These are phyloP conservation scores for Claviceps pazoutovae DNA, from an alignment of 2,329 filamentous ascomycete species.

Conservation along the genomic window DNA sequence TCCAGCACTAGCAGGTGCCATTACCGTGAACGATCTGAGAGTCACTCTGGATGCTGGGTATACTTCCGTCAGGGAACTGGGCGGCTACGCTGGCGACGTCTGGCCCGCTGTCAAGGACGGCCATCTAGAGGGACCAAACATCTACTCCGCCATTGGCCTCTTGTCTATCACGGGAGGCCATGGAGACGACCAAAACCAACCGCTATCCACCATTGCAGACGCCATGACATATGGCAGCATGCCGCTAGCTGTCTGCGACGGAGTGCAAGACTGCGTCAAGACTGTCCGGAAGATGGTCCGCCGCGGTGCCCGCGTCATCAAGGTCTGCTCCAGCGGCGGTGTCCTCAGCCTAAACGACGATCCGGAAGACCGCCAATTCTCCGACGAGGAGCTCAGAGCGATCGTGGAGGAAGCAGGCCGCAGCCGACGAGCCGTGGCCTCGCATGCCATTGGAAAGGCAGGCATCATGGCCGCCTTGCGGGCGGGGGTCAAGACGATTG, in stretches of 20 bases:
- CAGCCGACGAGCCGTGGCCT: conserved; percentile 23
- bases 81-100: conserved; percentile 31
- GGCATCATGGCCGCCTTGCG: conserved; percentile 24
- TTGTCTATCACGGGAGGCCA: conserved; percentile 36
- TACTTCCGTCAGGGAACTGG: conserved; percentile 36
- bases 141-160: conserved; percentile 30
- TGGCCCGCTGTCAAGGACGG: conserved; percentile 28
- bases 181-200: conserved; percentile 24
- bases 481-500: conserved; percentile 24
- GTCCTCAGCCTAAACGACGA: conserved; percentile 26
- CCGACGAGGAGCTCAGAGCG: conserved; percentile 22
- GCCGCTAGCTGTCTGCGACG: conserved; percentile 21
- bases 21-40: conserved; percentile 17
- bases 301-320: conserved; percentile 26
- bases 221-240: conserved; percentile 21
- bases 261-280: conserved; percentile 26
- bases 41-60: conserved; percentile 30
- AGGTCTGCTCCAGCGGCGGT: conserved; percentile 26
- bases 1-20: conserved; percentile 7
- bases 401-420: conserved; percentile 25
- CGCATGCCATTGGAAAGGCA: conserved; percentile 26
- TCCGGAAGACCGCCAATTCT: conserved; percentile 24
- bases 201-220: conserved; percentile 17
- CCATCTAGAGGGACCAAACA: conserved; percentile 30
- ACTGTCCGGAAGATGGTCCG: conserved; percentile 26